phyloP scores from a whole-genome alignment of 129 eudicot genomes.

The Gnaphalium uliginosum region DNA sequence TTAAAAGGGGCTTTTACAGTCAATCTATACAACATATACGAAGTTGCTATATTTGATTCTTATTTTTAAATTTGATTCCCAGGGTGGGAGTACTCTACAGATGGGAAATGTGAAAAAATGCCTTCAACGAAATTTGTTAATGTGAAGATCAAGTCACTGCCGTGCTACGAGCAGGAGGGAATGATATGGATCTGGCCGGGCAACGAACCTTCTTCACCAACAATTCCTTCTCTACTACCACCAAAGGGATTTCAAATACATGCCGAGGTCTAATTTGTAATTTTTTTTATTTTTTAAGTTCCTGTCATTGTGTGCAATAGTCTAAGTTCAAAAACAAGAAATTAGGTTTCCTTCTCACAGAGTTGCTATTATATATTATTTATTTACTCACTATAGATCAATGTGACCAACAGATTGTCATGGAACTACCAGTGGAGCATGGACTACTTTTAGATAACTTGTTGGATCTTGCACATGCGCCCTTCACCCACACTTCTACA shows the following conservation, averaged over 20 bases:
- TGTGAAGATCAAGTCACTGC: constrained; percentile 67
- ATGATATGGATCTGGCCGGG: constrained; percentile 98
- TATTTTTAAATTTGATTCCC: not conserved
- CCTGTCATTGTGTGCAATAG: not conserved
- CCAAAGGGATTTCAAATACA: constrained; percentile 81
- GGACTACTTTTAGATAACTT: constrained; percentile 87
- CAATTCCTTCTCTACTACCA: constrained; percentile 66
- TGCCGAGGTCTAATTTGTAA: constrained; percentile 71
- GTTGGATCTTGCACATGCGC: constrained; percentile 93
- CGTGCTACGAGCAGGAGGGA: constrained; percentile 80
- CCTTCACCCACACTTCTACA: constrained; percentile 88
- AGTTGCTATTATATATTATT: not conserved
- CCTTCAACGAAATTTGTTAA: constrained; percentile 79
- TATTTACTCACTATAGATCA: not conserved
- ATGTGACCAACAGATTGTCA: constrained; percentile 51
- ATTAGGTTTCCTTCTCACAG: not conserved
- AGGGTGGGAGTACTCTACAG: constrained; percentile 96
- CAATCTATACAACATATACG: not conserved
- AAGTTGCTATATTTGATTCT: not conserved
- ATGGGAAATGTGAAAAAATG: constrained; percentile 91
- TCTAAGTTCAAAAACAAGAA: constrained; percentile 1
- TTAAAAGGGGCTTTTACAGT: not conserved
- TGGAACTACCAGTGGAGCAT: constrained; percentile 95
- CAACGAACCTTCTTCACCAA: constrained; percentile 69
- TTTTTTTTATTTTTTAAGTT: not conserved